Evolutionary conservation across 306 rosid genomes (phyloP), one percentile per base, ranked within the genome.

Genomic region (Acacia confusa): DNA sequence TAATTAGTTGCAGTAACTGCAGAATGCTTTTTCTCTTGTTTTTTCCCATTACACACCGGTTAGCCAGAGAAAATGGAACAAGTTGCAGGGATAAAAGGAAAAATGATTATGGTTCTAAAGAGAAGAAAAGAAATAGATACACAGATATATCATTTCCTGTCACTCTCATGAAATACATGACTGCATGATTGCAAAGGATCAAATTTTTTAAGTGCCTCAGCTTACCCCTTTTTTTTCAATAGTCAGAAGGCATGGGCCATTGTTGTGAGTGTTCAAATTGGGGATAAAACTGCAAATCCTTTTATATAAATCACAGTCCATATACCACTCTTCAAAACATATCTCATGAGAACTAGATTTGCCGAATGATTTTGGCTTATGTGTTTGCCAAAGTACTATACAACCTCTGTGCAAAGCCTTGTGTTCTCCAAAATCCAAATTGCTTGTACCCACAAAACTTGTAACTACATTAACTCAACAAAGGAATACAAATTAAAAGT

Each of bases 171-270:
- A 2, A 22, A 57, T 20, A 9, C 63, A n/a, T n/a, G 63, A 57
- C 14, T 7, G 22, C 63, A n/a, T 22, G 2, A 57, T 10, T 57
- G 64, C 30, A n/a, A 57, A 22, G 61, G 27, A 53, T 53, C 61
- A 27, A 53, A 53, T 53, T 12, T 53, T 50, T 53, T 3, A n/a
- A 57, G 15, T 9, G 28, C 6, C 64, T 57, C 2, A 60, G 8
- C 34, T 9, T 22, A 25, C 4, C 7, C 7, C 4, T 75, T 15
- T 19, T n/a, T 25, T 24, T n/a, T 19, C 13, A 48, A 5, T 27
- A 43, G 12, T 44, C 81, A 43, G 22, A 60, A 45, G 50, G 20
- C 78, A 61, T 71, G 32, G 44, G 45, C 77, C 63, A 69, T 57
- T 7, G 38, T 36, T 8, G 53, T 17, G 25, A 70, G 9, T 70